A percentile compares a stretch with the other conserved stretches of the same genome.
Evolutionary conservation across 106 monocot species (phyloP).

Genomic region (Allium sativum): DNA sequence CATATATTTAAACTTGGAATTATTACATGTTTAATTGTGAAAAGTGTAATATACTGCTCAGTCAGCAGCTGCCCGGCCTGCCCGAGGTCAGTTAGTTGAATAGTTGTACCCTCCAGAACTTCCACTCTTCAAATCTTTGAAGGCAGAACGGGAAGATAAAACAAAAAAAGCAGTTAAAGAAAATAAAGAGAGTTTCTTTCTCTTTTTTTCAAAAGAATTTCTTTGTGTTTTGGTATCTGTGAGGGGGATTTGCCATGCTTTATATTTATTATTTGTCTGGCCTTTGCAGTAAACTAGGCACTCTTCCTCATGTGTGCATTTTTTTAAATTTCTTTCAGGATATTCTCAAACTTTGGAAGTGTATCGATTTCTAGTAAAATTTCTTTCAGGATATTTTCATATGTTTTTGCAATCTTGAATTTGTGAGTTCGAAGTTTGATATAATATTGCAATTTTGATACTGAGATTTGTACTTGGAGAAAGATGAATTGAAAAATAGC

Average conservation of each 20-base stretch:
- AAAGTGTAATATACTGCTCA: neutral
- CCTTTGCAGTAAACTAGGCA: neutral
- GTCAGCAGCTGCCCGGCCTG: neutral
- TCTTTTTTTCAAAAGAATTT: slow-evolving; percentile 4
- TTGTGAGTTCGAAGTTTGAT: too few relatives aligned
- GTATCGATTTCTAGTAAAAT: too few relatives aligned
- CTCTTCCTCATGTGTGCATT: too few relatives aligned
- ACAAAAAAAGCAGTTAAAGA: slow-evolving; percentile 10
- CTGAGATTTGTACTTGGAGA: too few relatives aligned
- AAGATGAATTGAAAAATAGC: too few relatives aligned
- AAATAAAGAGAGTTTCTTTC: slow-evolving; percentile 1
- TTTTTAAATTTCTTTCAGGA: too few relatives aligned
- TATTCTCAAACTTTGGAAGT: too few relatives aligned
- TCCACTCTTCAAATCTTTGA: neutral
- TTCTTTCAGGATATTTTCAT: too few relatives aligned
- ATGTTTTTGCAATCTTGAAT: too few relatives aligned
- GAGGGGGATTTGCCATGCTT: slow-evolving; percentile 1
- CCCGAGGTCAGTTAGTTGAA: slow-evolving; percentile 2
- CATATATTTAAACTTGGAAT: neutral
- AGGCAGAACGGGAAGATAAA: neutral
- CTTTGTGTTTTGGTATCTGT: slow-evolving; percentile 4
- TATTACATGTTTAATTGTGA: neutral
- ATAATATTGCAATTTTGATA: too few relatives aligned
- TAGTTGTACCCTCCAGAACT: slow-evolving; percentile 1
- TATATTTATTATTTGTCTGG: neutral